Evolutionary conservation across 805 yeast genomes (phyloP), one percentile per base, ranked within the genome.

Genomic region (Monosporozyma aquatica): DNA sequence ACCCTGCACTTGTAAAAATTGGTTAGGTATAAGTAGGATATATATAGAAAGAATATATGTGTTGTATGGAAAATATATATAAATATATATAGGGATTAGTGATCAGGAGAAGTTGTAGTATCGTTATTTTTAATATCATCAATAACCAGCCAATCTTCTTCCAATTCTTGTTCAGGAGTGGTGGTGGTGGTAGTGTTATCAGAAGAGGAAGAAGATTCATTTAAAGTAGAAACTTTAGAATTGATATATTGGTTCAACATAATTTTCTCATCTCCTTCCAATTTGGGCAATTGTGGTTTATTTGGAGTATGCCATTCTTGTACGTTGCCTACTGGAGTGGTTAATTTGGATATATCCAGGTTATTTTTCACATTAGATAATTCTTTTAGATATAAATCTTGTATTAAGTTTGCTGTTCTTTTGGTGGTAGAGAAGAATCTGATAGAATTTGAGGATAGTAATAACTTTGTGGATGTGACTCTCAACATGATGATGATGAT

Each of bases 311-410:
- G 66, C 92, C 95, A 92, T 55, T 83, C 77, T 68, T 82, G 79
- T 54, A 87, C 90, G 51, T 81, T 74, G 2, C 42, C 42, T 15
- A 18, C 22, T 20, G 42, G 42, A 7, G 28, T 11, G 6, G 37
- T n/a, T 1, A 37, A n/a, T 14, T 37, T 27, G n/a, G 35, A 32
- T 23, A 24, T 36, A 46, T 81, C 75, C 62, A 95, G 89, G 74
- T 34, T 18, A 5, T 35, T 21, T 9, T 87, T 87, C 79, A 85
- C 89, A 48, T 78, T 77, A 71, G 81, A 85, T 68, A 92, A 72
- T 68, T 89, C 95, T 65, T 75, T 78, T 61, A 90, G 69, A 72
- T 89, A 89, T 55, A 89, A 75, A 53, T 89, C 95, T 65, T 85
- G 75, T 61, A 89, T 66, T 62, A 83, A 71, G 74, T 89, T 34